Conservation (phyloP, 371 early-diverging fungal species). For the Funneliformis caledonium region DNA sequence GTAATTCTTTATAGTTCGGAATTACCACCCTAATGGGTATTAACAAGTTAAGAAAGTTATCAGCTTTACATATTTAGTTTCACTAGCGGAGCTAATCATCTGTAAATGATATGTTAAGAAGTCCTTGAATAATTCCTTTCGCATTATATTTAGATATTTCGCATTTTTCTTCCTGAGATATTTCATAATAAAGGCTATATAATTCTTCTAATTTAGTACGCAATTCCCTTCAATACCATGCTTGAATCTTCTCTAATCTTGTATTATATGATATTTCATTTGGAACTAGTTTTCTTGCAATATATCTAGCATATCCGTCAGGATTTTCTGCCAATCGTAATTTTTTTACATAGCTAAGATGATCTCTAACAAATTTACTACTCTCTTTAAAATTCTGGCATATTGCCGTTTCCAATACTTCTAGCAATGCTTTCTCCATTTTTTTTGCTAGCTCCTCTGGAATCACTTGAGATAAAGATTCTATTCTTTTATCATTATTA, state of each 20-base stretch:
- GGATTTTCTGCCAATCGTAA: neutral
- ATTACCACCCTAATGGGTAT: neutral
- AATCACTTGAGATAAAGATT: no score
- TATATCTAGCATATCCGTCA: neutral
- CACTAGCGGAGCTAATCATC: no score
- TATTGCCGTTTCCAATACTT: neutral
- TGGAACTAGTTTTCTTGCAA: neutral
- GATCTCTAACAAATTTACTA: slow-evolving; percentile 8
- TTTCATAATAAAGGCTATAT: slow-evolving; percentile 1
- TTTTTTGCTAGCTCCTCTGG: neutral
- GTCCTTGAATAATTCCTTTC: neutral
- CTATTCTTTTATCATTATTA: no score
- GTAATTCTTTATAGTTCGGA: neutral
- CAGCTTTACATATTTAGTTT: neutral
- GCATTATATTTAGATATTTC: neutral
- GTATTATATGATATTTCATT: neutral
- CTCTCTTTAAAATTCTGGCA: neutral
- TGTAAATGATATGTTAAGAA: neutral
- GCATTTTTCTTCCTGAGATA: neutral
- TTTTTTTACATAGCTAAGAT: neutral
- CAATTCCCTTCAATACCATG: neutral
- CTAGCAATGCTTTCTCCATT: slow-evolving; percentile 2
- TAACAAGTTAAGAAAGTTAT: neutral
- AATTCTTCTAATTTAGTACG: neutral
- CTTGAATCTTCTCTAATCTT: slow-evolving; percentile 3